Evolutionary conservation across 805 yeast genomes (phyloP).

Genomic region (Wickerhamomyces subpelliculosus): DNA sequence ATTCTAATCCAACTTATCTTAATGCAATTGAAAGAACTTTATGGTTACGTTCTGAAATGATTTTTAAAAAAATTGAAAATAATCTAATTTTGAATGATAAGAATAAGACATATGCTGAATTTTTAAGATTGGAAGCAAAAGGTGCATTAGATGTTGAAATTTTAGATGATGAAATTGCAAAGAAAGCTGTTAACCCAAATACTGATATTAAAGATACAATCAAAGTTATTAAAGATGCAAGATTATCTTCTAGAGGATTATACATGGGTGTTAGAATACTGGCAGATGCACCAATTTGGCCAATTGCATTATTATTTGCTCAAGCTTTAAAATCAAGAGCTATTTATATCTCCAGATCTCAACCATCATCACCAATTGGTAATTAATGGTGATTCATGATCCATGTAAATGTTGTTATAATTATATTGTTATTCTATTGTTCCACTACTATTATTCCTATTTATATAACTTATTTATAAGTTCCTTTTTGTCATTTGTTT

Average conservation of each 20-base stretch:
- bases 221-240: slow-evolving; percentile 39
- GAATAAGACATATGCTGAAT: slow-evolving; percentile 51
- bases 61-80: slow-evolving; percentile 54
- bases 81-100: slow-evolving; percentile 46
- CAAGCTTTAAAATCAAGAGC: slow-evolving; percentile 70
- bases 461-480: no score
- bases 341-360: slow-evolving; percentile 26
- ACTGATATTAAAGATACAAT: slow-evolving; percentile 37
- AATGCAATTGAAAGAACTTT: slow-evolving; percentile 48
- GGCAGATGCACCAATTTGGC: slow-evolving; percentile 88
- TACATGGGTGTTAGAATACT: slow-evolving; percentile 69
- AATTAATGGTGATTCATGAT: no score
- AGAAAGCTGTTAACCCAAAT: slow-evolving; percentile 38
- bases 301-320: slow-evolving; percentile 70
- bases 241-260: slow-evolving; percentile 49
- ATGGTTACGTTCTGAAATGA: slow-evolving; percentile 58
- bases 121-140: slow-evolving; percentile 49
- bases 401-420: no score
- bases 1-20: slow-evolving; percentile 20
- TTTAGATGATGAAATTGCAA: slow-evolving; percentile 44
- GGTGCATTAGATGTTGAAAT: slow-evolving; percentile 49
- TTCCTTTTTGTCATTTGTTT: no score
- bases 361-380: slow-evolving; percentile 17
- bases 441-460: no score
- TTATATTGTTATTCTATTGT: no score